Percentiles rank a stretch among this genome's conserved stretches.
Evolutionary conservation across 441 rosid genomes (phyloP).

Genomic region (Croton laevigatus): DNA sequence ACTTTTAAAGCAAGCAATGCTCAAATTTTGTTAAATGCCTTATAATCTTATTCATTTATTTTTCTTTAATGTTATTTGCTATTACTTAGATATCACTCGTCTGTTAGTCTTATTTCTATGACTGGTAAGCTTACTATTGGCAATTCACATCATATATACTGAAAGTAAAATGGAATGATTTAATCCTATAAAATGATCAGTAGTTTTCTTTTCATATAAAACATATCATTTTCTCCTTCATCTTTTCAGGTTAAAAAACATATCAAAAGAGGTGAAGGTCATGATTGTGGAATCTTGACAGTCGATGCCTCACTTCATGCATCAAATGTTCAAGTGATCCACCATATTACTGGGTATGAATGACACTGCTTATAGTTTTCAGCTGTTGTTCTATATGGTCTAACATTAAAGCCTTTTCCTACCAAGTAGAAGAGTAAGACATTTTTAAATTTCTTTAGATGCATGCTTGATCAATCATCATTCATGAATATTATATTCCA

Average conservation of each 20-base stretch:
- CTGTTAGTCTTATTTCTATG: neutral
- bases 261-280: slow-evolving; percentile 84
- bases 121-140: neutral
- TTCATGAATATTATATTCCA: neutral
- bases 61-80: neutral
- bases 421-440: neutral
- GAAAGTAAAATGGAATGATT: neutral
- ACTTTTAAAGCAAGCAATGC: neutral
- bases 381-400: neutral
- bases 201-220: neutral
- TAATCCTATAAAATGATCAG: slow-evolving; percentile 8
- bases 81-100: neutral
- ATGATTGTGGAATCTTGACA: slow-evolving; percentile 88
- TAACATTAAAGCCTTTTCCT: neutral
- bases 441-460: neutral
- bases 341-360: slow-evolving; percentile 78
- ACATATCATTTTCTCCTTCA: neutral
- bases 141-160: neutral
- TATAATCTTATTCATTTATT: neutral
- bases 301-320: slow-evolving; percentile 95
- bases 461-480: no score
- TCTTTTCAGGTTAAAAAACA: slow-evolving; percentile 78
- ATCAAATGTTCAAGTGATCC: slow-evolving; percentile 92
- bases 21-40: neutral
- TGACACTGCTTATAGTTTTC: neutral